phyloP scores from a whole-genome alignment of 2,329 filamentous ascomycete genomes.

The Rhexocercosporidium sp. region DNA sequence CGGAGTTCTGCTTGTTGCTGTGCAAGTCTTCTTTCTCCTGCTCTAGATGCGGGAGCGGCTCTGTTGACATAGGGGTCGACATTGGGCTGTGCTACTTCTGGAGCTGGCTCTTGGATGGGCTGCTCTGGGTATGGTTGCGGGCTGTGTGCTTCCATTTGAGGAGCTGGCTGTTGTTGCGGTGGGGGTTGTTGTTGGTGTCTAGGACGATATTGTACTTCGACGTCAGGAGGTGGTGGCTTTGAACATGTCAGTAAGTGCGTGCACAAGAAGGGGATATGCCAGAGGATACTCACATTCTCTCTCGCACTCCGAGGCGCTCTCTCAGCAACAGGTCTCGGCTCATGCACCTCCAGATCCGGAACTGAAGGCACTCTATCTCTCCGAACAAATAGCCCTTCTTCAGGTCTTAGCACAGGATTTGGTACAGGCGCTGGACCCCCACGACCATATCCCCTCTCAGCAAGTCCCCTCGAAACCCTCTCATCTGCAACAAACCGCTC shows the following conservation, averaged over 20 bases:
- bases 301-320: neutral
- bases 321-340: neutral
- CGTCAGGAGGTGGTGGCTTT: neutral
- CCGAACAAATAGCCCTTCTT: neutral
- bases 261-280: no score
- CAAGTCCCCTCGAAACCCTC: neutral
- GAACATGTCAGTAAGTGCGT: neutral
- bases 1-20: neutral
- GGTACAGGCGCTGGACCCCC: neutral
- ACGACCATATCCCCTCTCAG: neutral
- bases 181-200: neutral
- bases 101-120: neutral
- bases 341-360: neutral
- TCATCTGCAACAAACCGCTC: neutral
- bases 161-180: neutral
- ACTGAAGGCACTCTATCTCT: neutral
- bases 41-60: neutral
- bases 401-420: neutral
- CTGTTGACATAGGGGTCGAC: neutral
- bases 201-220: neutral
- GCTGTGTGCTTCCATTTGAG: neutral
- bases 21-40: neutral
- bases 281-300: neutral
- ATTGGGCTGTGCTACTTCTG: neutral
- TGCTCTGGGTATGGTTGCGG: neutral